Evolutionary conservation across 2,329 filamentous ascomycete species (phyloP).

Genomic region (Lachnellula occidentalis): DNA sequence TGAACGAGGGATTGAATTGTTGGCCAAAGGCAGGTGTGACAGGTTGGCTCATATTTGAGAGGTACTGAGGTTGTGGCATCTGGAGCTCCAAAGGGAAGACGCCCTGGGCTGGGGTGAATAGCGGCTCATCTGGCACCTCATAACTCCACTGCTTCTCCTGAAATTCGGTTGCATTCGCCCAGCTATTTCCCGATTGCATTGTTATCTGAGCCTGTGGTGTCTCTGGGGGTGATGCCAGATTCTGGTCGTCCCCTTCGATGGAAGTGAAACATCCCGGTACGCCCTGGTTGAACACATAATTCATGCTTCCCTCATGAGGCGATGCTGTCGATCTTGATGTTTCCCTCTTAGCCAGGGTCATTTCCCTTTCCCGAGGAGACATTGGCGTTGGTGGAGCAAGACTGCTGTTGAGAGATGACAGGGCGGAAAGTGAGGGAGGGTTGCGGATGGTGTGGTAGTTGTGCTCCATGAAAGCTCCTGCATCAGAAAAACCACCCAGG

Average conservation of each 20-base stretch:
- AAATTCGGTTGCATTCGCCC: slow-evolving; percentile 14
- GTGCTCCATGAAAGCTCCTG: slow-evolving; percentile 26
- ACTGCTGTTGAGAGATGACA: slow-evolving; percentile 27
- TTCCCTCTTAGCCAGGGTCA: slow-evolving; percentile 23
- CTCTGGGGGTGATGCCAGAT: slow-evolving; percentile 27
- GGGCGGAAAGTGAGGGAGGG: slow-evolving; percentile 18
- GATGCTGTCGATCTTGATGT: slow-evolving; percentile 21
- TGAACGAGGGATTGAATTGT: slow-evolving; percentile 22
- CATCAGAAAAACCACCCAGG: slow-evolving; percentile 23
- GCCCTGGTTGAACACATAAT: slow-evolving; percentile 22
- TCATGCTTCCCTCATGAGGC: slow-evolving; percentile 20
- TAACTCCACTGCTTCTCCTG: slow-evolving; percentile 22
- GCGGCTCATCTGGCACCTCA: slow-evolving; percentile 25
- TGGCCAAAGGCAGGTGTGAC: slow-evolving; percentile 29
- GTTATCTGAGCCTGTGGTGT: slow-evolving; percentile 24
- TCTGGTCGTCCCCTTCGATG: slow-evolving; percentile 19
- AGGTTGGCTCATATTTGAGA: slow-evolving; percentile 26
- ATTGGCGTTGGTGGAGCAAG: slow-evolving; percentile 31
- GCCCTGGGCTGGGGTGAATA: slow-evolving; percentile 27
- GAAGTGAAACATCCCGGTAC: slow-evolving; percentile 20
- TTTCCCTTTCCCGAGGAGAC: slow-evolving; percentile 27
- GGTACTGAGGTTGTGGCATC: slow-evolving; percentile 25
- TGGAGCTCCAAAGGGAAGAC: slow-evolving; percentile 23
- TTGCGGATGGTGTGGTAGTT: slow-evolving; percentile 23
- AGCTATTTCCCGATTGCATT: slow-evolving; percentile 13